phyloP scores from a whole-genome alignment of 2,329 filamentous ascomycete genomes.

The Tolypocladium guangdongense region DNA sequence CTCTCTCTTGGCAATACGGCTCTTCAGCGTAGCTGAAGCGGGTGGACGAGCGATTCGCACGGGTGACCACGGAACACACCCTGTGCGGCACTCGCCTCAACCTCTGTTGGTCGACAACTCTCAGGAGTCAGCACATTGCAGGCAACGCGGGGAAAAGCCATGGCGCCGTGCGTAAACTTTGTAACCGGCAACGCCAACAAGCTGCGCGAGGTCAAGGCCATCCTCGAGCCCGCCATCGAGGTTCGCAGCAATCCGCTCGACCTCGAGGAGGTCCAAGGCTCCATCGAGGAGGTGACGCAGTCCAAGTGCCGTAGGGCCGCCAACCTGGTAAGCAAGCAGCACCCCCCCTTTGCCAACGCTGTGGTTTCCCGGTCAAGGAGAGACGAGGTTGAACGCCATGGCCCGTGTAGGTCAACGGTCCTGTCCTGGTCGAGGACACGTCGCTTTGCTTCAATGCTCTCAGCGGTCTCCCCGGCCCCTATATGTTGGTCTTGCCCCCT shows the following conservation, averaged over 20 bases:
- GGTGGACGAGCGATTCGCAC: background rate
- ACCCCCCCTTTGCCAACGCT: too few relatives aligned
- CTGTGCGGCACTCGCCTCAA: background rate
- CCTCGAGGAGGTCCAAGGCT: constrained; percentile 82
- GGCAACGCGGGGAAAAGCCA: constrained; percentile 9
- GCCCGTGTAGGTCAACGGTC: constrained; percentile 56
- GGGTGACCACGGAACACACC: too few relatives aligned
- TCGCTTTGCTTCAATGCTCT: constrained; percentile 87
- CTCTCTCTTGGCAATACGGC: too few relatives aligned
- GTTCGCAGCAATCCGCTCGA: constrained; percentile 68
- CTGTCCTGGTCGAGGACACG: constrained; percentile 92
- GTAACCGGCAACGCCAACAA: constrained; percentile 97
- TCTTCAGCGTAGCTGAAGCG: too few relatives aligned
- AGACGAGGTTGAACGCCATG: background rate
- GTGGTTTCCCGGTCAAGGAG: too few relatives aligned
- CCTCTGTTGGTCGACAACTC: background rate
- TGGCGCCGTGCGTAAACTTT: constrained; percentile 60
- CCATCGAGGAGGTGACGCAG: constrained; percentile 78
- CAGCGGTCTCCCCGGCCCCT: constrained; percentile 84
- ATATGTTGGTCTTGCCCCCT: constrained; percentile 53
- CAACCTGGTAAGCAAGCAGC: constrained; percentile 43
- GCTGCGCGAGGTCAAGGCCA: constrained; percentile 77
- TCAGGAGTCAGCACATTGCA: background rate
- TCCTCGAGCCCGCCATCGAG: constrained; percentile 64
- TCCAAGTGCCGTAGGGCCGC: constrained; percentile 83